A percentile compares a stretch with the other conserved stretches of the same genome.
These are phyloP conservation scores for Camelina sativa DNA, from an alignment of 345 rosid genomes.

Conservation along the genomic window DNA sequence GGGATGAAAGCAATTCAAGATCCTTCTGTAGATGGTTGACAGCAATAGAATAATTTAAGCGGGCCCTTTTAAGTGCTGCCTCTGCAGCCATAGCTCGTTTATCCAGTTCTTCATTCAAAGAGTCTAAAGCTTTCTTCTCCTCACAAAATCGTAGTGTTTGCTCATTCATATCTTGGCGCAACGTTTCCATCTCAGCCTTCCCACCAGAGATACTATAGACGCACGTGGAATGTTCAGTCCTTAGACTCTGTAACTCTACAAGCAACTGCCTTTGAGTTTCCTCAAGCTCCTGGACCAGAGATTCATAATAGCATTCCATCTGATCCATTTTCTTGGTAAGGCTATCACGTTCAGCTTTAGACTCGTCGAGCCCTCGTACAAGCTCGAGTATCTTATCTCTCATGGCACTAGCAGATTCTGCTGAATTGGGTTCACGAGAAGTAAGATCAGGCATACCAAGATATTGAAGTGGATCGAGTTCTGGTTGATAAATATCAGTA, in stretches of 20 bases:
- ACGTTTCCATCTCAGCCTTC: conserved; percentile 80
- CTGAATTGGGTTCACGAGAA: conserved; percentile 64
- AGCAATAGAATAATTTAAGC: conserved; percentile 91
- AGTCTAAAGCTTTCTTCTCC: conserved; percentile 68
- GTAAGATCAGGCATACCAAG: conserved; percentile 63
- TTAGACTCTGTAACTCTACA: conserved; percentile 87
- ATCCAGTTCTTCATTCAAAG: conserved; percentile 78
- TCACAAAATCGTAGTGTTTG: conserved; percentile 62
- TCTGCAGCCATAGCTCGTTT: conserved; percentile 79
- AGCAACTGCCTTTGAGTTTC: conserved; percentile 94
- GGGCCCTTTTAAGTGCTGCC: conserved; percentile 94
- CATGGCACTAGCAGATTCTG: conserved; percentile 61
- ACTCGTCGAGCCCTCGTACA: conserved; percentile 81
- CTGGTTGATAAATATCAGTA: conserved; percentile 74
- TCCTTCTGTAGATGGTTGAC: conserved; percentile 94
- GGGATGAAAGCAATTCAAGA: conserved; percentile 88
- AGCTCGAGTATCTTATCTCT: conserved; percentile 82
- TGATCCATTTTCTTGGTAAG: conserved; percentile 93
- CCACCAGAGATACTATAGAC: conserved; percentile 69
- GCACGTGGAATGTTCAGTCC: conserved; percentile 86
- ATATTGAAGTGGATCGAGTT: conserved; percentile 69
- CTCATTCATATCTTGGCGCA: conserved; percentile 67
- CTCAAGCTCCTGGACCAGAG: conserved; percentile 95
- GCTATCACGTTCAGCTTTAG: conserved; percentile 83
- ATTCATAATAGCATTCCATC: conserved; percentile 99